Evolutionary conservation across 176 grass and related monocot genomes (phyloP).

Genomic region (Musa schizocarpa): DNA sequence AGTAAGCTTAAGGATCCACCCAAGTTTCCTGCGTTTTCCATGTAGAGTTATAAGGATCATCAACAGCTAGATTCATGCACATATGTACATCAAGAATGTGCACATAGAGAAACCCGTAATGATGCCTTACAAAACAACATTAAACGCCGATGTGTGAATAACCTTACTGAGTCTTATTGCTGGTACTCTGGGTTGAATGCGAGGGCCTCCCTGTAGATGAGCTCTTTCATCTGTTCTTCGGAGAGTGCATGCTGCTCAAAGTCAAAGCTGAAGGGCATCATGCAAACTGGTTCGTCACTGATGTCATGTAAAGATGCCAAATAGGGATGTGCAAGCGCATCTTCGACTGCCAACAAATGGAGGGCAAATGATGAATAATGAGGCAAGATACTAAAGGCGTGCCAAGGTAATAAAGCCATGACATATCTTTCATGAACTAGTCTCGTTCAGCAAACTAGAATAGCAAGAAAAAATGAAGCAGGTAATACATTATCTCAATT

Average conservation of each 20-base stretch:
- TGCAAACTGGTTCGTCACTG: slow-evolving; percentile 78
- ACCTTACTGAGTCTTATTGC: slow-evolving; percentile 18
- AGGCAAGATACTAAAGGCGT: neutral
- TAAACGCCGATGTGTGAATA: neutral
- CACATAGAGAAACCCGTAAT: no score
- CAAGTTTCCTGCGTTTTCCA: no score
- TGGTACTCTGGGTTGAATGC: slow-evolving; percentile 79
- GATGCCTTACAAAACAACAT: neutral
- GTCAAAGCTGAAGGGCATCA: slow-evolving; percentile 78
- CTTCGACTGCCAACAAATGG: slow-evolving; percentile 52
- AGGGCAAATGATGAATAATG: neutral
- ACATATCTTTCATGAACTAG: no score
- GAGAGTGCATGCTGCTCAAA: slow-evolving; percentile 91
- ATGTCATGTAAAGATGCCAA: slow-evolving; percentile 87
- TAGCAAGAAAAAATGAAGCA: neutral
- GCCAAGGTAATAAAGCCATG: neutral
- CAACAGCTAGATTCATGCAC: no score
- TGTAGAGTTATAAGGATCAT: no score
- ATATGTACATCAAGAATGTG: no score
- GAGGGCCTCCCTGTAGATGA: slow-evolving; percentile 80
- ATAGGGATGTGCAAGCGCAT: slow-evolving; percentile 89
- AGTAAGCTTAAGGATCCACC: no score
- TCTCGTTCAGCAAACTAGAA: neutral
- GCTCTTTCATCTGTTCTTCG: slow-evolving; percentile 97
- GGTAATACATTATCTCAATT: neutral